A percentile compares a stretch with the other conserved stretches of the same genome.
phyloP scores from a whole-genome alignment of 2,329 filamentous ascomycete genomes.

The Colletotrichum paranaense region DNA sequence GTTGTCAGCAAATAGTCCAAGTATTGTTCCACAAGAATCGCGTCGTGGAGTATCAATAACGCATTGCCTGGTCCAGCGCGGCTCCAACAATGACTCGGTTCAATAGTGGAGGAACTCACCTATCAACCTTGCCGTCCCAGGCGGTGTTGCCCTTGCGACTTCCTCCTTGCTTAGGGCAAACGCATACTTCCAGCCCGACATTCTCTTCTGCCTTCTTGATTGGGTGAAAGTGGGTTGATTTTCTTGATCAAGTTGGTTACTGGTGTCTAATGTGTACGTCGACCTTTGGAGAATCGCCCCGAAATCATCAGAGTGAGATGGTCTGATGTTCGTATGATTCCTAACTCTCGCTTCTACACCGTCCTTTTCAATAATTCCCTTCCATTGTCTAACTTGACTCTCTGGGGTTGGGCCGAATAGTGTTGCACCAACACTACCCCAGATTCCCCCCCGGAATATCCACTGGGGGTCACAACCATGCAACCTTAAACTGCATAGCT shows the following conservation, averaged over 20 bases:
- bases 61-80: background rate
- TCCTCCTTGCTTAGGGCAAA: constrained; percentile 38
- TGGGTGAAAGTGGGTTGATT: background rate
- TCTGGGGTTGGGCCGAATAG: background rate
- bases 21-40: too few relatives aligned
- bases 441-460: constrained; percentile 24
- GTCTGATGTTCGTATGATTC: background rate
- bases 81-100: background rate
- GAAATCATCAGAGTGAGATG: background rate
- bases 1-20: background rate
- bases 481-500: background rate
- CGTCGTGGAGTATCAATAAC: too few relatives aligned
- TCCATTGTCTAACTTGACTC: background rate
- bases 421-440: constrained; percentile 4
- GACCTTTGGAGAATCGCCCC: background rate
- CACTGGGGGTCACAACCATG: constrained; percentile 11
- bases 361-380: background rate
- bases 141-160: constrained; percentile 34
- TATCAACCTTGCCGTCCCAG: constrained; percentile 38
- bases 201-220: background rate
- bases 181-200: constrained; percentile 38
- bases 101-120: constrained; percentile 20
- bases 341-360: background rate
- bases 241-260: background rate
- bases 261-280: background rate